These are phyloP conservation scores for Suillus alpinus DNA, from an alignment of 768 basidiomycete species.

Conservation along the genomic window DNA sequence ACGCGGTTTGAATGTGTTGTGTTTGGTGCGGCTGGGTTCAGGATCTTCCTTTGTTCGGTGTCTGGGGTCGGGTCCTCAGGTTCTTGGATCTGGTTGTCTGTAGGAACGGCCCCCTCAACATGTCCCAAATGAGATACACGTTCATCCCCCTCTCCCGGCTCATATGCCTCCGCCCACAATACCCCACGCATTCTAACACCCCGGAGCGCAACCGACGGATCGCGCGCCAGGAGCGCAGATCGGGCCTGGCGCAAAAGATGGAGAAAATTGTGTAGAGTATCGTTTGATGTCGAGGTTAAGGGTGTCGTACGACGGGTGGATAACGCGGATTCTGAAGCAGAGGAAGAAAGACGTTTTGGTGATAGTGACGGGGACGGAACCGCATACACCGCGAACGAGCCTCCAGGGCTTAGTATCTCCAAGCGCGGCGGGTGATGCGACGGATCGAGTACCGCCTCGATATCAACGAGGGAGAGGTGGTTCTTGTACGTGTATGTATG, in stretches of 20 bases:
- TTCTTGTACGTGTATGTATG: conserved; percentile 67
- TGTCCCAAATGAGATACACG: not conserved
- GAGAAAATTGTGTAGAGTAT: not conserved
- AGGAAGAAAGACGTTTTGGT: not conserved
- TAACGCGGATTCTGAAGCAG: not conserved
- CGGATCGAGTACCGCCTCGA: conserved; percentile 63
- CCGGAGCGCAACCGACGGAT: not conserved
- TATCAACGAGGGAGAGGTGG: conserved; percentile 63
- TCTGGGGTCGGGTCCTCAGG: no score
- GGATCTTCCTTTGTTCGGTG: not conserved
- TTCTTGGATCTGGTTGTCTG: not conserved
- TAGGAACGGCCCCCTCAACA: not conserved
- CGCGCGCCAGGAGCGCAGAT: not conserved
- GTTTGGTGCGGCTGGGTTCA: not conserved
- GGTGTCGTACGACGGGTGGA: not conserved
- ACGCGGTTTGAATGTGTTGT: not conserved
- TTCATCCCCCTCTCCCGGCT: not conserved
- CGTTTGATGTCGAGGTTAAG: not conserved
- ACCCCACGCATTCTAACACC: conserved; percentile 2
- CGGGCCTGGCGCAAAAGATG: not conserved
- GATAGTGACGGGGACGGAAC: conserved; percentile 36
- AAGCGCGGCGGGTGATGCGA: conserved; percentile 35
- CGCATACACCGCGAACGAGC: conserved; percentile 73
- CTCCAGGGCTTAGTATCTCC: conserved; percentile 74
- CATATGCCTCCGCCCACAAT: conserved; percentile 1